Conservation (phyloP, 208 protist species). For the Crithidia bombi region DNA sequence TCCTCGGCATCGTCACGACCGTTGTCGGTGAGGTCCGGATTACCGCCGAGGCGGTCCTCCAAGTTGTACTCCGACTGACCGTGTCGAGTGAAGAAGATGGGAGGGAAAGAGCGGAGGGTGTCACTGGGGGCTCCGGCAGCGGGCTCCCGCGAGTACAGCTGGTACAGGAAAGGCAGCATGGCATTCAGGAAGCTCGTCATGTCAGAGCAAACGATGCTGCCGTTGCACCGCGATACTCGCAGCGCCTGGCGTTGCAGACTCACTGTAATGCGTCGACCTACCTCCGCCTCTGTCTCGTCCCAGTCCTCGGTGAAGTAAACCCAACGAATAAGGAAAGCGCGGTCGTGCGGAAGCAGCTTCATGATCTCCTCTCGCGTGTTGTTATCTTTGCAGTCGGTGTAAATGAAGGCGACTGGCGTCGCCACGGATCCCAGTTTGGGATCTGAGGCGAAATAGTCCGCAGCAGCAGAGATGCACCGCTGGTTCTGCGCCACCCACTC, state of each 20-base stretch:
- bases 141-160: constrained; percentile 58
- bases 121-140: constrained; percentile 42
- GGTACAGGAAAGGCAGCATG: constrained; percentile 52
- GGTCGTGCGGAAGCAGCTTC: constrained; percentile 37
- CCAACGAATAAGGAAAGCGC: constrained; percentile 52
- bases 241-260: constrained; percentile 47
- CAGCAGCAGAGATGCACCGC: constrained; percentile 35
- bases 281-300: constrained; percentile 20
- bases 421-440: constrained; percentile 59
- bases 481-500: constrained; percentile 44
- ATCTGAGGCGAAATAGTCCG: constrained; percentile 56
- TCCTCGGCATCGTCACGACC: constrained; percentile 57
- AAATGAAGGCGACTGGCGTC: constrained; percentile 61
- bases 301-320: constrained; percentile 71
- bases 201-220: constrained; percentile 71
- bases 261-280: constrained; percentile 56
- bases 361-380: constrained; percentile 44
- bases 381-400: constrained; percentile 50
- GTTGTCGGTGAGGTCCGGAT: constrained; percentile 69
- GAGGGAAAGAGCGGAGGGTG: constrained; percentile 58
- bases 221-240: constrained; percentile 47
- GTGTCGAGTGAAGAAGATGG: constrained; percentile 84
- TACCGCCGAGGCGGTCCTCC: constrained; percentile 80
- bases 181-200: constrained; percentile 66
- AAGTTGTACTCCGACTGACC: constrained; percentile 88